Evolutionary conservation across 2,329 filamentous ascomycete genomes (phyloP), one percentile per base, ranked within the genome.

Genomic region (Botrytis fabae): DNA sequence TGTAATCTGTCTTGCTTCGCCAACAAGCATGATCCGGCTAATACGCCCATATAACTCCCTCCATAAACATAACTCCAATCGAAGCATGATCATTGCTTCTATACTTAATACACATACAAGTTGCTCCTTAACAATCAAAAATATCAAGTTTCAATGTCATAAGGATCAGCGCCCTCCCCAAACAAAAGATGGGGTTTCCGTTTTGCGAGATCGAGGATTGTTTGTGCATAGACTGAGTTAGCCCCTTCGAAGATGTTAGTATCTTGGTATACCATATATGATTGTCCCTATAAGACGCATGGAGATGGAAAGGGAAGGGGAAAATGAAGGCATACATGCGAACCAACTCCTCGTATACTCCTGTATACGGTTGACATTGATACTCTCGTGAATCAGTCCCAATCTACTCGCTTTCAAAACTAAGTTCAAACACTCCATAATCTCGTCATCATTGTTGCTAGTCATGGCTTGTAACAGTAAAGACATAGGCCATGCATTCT

Each of bases 401-500:
- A 97, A 85, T 70, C 86, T 87, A 75, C 92, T 92, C 1, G 92
- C 92, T 74, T 89, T 86, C 74, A 96, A 89, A 57, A 99, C 96
- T 46, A 91, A 82, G 12, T 89, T 85, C 40, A 99, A 82, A 75
- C 92, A 93, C 66, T 88, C 86, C 74, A 83, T 85, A 76, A 99
- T 98, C 83, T 99, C 96, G 0, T 86, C 85, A 74, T 97, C 95
- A 73, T 95, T 86, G 69, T 95, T 88, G 9, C 91, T 92, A 0
- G 96, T 99, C 87, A 96, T 94, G 4, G 93, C 94, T 82, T 98
- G 95, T 32, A 98, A 89, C 14, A 99, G 86, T 75, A 98, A 84
- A 81, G 93, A 96, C 94, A 99, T 98, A 0, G 96, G 96, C 96
- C 96, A 99, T 12, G 95, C 96, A 77, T 97, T 93, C 78, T 89